Evolutionary conservation across 768 basidiomycete species (phyloP).

Genomic region (Baorangia bicolor): DNA sequence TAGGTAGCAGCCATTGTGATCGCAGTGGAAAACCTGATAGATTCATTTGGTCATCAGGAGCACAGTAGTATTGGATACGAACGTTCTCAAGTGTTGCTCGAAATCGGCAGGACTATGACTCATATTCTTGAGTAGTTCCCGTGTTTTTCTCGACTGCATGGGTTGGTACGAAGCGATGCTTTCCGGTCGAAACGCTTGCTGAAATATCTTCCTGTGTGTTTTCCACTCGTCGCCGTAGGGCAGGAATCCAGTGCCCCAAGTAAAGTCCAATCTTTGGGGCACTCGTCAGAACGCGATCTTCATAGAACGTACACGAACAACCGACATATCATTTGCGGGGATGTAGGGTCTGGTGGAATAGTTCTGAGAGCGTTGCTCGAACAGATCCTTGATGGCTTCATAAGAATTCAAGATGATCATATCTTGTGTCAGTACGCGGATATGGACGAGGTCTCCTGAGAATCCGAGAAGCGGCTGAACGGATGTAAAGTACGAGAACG

Average conservation of each 20-base stretch:
- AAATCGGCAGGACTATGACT: neutral
- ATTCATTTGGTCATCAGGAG: neutral
- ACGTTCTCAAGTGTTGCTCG: slow-evolving; percentile 10
- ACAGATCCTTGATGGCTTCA: slow-evolving; percentile 4
- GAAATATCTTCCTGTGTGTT: too few species aligned
- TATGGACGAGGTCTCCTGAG: slow-evolving; percentile 6
- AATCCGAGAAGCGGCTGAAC: neutral
- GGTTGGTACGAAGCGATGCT: neutral
- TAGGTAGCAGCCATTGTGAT: slow-evolving; percentile 12
- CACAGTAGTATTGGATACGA: neutral
- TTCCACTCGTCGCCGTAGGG: slow-evolving; percentile 7
- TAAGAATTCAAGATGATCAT: slow-evolving; percentile 10
- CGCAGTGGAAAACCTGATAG: slow-evolving; percentile 4
- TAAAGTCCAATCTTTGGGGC: slow-evolving; percentile 1
- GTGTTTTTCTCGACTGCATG: slow-evolving; percentile 1
- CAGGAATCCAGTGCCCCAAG: slow-evolving; percentile 5
- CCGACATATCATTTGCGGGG: slow-evolving; percentile 2
- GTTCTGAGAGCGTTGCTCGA: slow-evolving; percentile 3
- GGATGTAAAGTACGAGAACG: neutral
- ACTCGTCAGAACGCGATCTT: neutral
- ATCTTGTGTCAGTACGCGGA: slow-evolving; percentile 10
- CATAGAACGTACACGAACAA: neutral
- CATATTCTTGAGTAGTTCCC: slow-evolving; percentile 2
- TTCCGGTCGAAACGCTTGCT: slow-evolving; percentile 5
- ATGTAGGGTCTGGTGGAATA: slow-evolving; percentile 7